These are phyloP conservation scores for Colletotrichum agaves DNA, from an alignment of 2,329 filamentous ascomycete genomes.

Conservation along the genomic window DNA sequence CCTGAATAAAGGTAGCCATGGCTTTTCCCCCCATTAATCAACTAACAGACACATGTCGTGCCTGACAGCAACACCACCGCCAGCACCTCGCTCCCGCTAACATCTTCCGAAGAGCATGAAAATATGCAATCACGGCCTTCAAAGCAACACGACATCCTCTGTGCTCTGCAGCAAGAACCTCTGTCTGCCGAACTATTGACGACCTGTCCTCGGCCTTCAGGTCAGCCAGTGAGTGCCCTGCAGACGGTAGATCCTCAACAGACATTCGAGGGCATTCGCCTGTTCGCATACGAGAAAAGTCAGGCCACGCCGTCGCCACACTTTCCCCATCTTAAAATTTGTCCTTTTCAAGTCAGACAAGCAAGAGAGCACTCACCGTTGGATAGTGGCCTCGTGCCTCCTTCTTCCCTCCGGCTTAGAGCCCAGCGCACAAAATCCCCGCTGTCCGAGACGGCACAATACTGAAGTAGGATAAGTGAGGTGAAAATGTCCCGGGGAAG, in stretches of 20 bases:
- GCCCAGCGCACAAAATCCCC: slow-evolving; percentile 1
- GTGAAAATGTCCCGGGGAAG: neutral
- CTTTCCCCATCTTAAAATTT: neutral
- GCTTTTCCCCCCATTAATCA: neutral
- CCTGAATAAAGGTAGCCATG: neutral
- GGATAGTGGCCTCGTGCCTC: slow-evolving; percentile 7
- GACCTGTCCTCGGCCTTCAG: neutral
- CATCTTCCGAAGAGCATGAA: neutral
- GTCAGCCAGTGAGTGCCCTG: slow-evolving; percentile 12
- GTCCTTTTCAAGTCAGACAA: slow-evolving; percentile 11
- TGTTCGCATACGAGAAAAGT: slow-evolving; percentile 13
- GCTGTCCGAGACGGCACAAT: neutral
- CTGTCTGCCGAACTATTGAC: neutral
- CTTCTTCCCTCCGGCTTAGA: slow-evolving; percentile 4
- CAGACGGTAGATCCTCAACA: neutral
- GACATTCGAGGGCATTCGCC: neutral
- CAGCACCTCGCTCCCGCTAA: neutral
- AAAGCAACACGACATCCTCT: slow-evolving; percentile 6
- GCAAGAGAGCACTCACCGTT: slow-evolving; percentile 15
- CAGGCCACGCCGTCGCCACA: slow-evolving; percentile 3
- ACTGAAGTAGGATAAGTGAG: neutral
- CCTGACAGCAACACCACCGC: neutral
- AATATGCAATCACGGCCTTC: slow-evolving; percentile 19
- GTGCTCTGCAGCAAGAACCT: neutral
- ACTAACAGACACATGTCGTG: slow-evolving; percentile 1